These are phyloP conservation scores for Ophiostoma angusticollis DNA, from an alignment of 2,329 filamentous ascomycete genomes.

Conservation along the genomic window DNA sequence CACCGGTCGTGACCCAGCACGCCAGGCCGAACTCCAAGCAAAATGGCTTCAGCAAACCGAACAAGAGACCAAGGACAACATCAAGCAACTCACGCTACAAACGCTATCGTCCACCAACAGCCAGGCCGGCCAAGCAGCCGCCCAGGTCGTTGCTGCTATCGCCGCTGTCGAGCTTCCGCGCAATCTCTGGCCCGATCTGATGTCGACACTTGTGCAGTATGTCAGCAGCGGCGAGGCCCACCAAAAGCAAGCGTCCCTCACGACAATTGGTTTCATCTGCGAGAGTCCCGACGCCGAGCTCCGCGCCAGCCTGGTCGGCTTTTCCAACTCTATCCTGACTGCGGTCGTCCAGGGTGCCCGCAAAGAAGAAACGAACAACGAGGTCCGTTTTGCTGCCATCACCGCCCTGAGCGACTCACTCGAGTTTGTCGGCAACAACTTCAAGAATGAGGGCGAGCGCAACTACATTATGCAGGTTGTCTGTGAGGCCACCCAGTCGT, in stretches of 20 bases:
- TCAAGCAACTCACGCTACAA: slow-evolving; percentile 84
- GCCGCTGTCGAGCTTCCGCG: slow-evolving; percentile 88
- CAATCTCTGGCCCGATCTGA: slow-evolving; percentile 85
- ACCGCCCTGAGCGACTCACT: slow-evolving; percentile 90
- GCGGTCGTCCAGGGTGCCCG: slow-evolving; percentile 94
- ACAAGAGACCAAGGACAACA: slow-evolving; percentile 66
- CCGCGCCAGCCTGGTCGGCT: slow-evolving; percentile 62
- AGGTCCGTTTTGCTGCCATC: slow-evolving; percentile 87
- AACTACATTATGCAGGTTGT: slow-evolving; percentile 99
- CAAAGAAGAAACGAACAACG: slow-evolving; percentile 84
- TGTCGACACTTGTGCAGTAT: slow-evolving; percentile 80
- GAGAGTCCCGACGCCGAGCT: slow-evolving; percentile 86
- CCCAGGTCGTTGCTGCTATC: slow-evolving; percentile 91
- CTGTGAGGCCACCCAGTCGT: slow-evolving; percentile 93
- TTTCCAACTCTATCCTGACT: slow-evolving; percentile 96
- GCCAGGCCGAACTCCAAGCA: slow-evolving; percentile 78
- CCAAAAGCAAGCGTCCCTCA: slow-evolving; percentile 88
- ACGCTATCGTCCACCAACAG: slow-evolving; percentile 69
- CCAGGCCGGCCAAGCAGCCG: slow-evolving; percentile 77
- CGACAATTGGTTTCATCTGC: slow-evolving; percentile 97
- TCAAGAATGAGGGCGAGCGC: slow-evolving; percentile 96
- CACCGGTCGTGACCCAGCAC: slow-evolving; percentile 76
- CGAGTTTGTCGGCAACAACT: slow-evolving; percentile 96
- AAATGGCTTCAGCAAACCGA: slow-evolving; percentile 86
- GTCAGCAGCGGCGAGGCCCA: slow-evolving; percentile 76